These are phyloP conservation scores for Cladobotryum mycophilum DNA, from an alignment of 2,329 filamentous ascomycete species.

Conservation along the genomic window DNA sequence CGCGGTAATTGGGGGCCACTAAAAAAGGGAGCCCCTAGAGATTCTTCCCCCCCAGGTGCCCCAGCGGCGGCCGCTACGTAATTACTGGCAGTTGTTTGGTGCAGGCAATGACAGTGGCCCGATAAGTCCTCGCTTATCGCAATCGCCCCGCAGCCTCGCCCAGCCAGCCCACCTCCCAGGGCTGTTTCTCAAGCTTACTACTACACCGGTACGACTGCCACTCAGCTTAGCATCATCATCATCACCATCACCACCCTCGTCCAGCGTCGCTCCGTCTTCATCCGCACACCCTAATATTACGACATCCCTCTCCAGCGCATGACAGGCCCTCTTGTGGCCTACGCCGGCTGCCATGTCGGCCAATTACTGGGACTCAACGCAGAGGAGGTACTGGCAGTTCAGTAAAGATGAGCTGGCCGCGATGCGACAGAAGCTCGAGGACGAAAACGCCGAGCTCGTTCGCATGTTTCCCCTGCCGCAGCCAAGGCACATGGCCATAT, in stretches of 20 bases:
- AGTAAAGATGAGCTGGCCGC: slow-evolving; percentile 72
- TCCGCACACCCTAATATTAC: too few species aligned
- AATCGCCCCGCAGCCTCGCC: slow-evolving; percentile 8
- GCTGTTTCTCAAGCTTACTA: not conserved
- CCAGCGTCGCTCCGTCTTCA: not conserved
- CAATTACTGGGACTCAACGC: slow-evolving; percentile 95
- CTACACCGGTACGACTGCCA: not conserved
- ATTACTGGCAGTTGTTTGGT: slow-evolving; percentile 9
- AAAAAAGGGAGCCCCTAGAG: too few species aligned
- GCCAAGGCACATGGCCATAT: slow-evolving; percentile 76
- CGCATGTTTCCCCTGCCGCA: slow-evolving; percentile 79
- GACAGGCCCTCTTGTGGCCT: slow-evolving; percentile 7
- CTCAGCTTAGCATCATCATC: not conserved
- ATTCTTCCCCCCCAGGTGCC: too few species aligned
- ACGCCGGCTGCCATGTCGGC: slow-evolving; percentile 62
- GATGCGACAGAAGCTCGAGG: slow-evolving; percentile 69
- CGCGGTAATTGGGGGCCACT: not conserved
- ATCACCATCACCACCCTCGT: not conserved
- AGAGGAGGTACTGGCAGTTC: slow-evolving; percentile 86
- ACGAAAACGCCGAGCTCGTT: slow-evolving; percentile 66
- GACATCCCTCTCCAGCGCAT: not conserved
- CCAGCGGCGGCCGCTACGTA: slow-evolving; percentile 10
- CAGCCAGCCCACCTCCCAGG: not conserved
- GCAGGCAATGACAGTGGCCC: slow-evolving; percentile 3
- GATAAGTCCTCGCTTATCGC: slow-evolving; percentile 13